A percentile compares a stretch with the other conserved stretches of the same genome.
Conservation (phyloP, 805 yeast genomes). For the Lachancea dasiensis region DNA sequence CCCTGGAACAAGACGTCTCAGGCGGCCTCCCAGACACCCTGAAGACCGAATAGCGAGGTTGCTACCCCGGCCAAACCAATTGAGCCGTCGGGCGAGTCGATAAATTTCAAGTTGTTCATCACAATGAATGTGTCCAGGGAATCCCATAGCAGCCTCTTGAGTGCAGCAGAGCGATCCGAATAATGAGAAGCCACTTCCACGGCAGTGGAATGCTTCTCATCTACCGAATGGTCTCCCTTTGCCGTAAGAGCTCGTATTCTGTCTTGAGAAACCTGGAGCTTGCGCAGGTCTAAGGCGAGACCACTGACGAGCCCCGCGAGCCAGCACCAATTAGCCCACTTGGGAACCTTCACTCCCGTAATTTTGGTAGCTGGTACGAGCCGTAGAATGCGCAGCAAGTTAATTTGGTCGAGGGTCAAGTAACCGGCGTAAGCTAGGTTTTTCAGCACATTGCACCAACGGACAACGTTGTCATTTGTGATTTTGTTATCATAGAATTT, state of each 20-base stretch:
- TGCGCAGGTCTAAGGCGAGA: constrained; percentile 51
- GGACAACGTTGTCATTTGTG: constrained; percentile 42
- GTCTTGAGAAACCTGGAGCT: constrained; percentile 39
- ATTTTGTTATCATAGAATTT: constrained; percentile 65
- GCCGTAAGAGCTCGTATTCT: constrained; percentile 33
- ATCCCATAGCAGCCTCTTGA: constrained; percentile 70
- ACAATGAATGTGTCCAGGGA: constrained; percentile 71
- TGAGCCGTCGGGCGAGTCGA: constrained; percentile 66
- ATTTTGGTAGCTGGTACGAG: constrained; percentile 48
- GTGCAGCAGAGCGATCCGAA: constrained; percentile 43
- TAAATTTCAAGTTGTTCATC: constrained; percentile 53
- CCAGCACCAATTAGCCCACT: constrained; percentile 71
- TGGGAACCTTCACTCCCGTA: constrained; percentile 45
- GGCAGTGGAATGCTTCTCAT: constrained; percentile 32
- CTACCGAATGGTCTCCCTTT: no score
- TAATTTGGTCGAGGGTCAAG: constrained; percentile 56
- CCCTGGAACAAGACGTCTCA: neutral
- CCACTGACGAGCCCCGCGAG: constrained; percentile 61
- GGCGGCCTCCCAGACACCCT: constrained; percentile 55
- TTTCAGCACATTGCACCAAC: constrained; percentile 36
- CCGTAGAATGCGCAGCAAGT: constrained; percentile 43
- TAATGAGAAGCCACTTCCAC: constrained; percentile 34
- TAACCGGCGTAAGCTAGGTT: constrained; percentile 60
- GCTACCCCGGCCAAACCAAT: constrained; percentile 80
- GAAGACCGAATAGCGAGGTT: constrained; percentile 73